Evolutionary conservation across 768 basidiomycete species (phyloP), one percentile per base, ranked within the genome.

Genomic region (Suillus plorans): DNA sequence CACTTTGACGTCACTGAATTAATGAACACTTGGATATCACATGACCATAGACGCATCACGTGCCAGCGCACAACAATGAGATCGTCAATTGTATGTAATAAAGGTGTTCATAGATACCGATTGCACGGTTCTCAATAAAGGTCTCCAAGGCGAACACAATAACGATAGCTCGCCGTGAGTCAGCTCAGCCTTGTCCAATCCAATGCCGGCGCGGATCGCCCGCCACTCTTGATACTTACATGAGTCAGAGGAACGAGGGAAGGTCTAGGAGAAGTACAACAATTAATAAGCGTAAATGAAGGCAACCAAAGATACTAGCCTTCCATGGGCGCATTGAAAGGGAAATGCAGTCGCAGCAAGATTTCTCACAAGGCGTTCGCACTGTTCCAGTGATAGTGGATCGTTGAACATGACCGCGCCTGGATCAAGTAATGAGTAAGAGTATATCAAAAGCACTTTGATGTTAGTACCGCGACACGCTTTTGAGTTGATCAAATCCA

Each of bases 321-420:
- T 84, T 73, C 97, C 97, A 77, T 99, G 97, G 39, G 97, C 97
- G 78, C 97, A 99, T 73, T 94, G 93, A 77, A 97, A 98, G 2
- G 97, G 96, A 70, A 93, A 90, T 4, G 83, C 81, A 3, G 94
- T 94, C 66, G 83, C 74, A 10, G 89, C 82, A 36, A 99, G 82
- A 68, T 87, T 83, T 7, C 72, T 69, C 53, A 99, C 81, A 49
- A 99, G 83, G 56, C 81, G 78, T 68, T 83, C 74, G 74, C 94
- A 93, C 72, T 97, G 94, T 42, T 81, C 81, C 8, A 78, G 62
- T 16, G 80, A 85, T 58, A 99, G 80, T 0, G 81, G 64, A 73
- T 99, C 96, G 69, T 96, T 96, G 81, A 97, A 97, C 95, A 98
- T 97, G 76, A 97, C 92, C 3, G 97, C 96, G 61, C 96, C 95